phyloP scores from a whole-genome alignment of 306 rosid genomes.

The Trichosanthes truncata region DNA sequence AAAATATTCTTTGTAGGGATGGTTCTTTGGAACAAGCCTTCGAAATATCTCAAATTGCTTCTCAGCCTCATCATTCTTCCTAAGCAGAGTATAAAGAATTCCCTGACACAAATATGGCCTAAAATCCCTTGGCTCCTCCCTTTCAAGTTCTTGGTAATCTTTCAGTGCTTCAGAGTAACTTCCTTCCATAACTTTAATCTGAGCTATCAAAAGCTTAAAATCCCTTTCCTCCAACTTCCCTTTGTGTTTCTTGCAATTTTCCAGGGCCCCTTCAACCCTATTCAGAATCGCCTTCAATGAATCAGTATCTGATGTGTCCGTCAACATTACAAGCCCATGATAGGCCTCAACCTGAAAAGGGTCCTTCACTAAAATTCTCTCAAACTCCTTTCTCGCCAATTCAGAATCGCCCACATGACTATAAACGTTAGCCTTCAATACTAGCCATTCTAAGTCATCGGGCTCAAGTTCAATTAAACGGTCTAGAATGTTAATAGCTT shows the following conservation, averaged over 20 bases:
- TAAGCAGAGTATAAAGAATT: slow-evolving; percentile 61
- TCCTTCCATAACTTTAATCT: slow-evolving; percentile 59
- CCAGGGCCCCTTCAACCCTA: slow-evolving; percentile 45
- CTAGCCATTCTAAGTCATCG: slow-evolving; percentile 46
- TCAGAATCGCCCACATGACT: slow-evolving; percentile 30
- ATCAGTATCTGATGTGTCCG: slow-evolving; percentile 25
- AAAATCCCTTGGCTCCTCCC: slow-evolving; percentile 77
- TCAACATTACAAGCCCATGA: slow-evolving; percentile 62
- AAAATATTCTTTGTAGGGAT: slow-evolving; percentile 62
- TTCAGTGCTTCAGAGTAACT: slow-evolving; percentile 55
- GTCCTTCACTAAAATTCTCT: slow-evolving; percentile 40
- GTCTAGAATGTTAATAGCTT: slow-evolving; percentile 42
- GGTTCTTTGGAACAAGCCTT: slow-evolving; percentile 65
- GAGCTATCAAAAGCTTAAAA: slow-evolving; percentile 76
- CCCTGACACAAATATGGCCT: slow-evolving; percentile 88
- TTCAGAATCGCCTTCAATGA: slow-evolving; percentile 23
- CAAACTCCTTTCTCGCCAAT: slow-evolving; percentile 41
- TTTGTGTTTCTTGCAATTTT: slow-evolving; percentile 32
- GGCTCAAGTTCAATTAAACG: slow-evolving; percentile 60
- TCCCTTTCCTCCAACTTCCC: slow-evolving; percentile 58
- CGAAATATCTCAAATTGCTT: slow-evolving; percentile 65
- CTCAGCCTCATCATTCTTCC: slow-evolving; percentile 65
- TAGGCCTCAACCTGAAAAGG: slow-evolving; percentile 55
- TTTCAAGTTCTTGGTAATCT: slow-evolving; percentile 62
- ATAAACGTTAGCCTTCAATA: slow-evolving; percentile 63